Base-by-base conservation (phyloP, 2,329 filamentous ascomycete species). In the Cytospora leucostoma region DNA sequence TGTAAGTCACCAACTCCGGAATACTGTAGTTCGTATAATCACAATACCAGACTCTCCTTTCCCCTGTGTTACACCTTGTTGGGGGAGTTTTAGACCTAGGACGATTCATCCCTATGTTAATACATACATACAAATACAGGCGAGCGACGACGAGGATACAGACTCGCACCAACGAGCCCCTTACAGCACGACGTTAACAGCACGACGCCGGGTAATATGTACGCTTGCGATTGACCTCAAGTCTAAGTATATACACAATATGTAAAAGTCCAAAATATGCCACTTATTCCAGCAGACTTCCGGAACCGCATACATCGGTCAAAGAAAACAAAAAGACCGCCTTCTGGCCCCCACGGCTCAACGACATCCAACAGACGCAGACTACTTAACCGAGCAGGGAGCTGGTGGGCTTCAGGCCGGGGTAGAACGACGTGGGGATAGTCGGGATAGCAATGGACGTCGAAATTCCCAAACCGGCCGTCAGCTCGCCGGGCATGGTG, bases 351-450 rank as follows among this genome's bases (percentile, higher is more conserved):
- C 27, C 27, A 27, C 27, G 27, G 27, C 27, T 27, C 27, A 27
- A 27, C 27, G 21, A 4, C 13, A 47, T 10, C 7, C 11, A 10
- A 47, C 10, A 47, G 40, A 19, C 40, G 40, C 15, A 8, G 27
- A 21, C 3, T n/a, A 7, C 10, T 21, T 21, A 47, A 12, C 44
- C 44, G 21, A 47, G 44, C 53, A 66, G 47, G 2, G 58, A 51
- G 12, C 53, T 61, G 55, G 60, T n/a, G 4, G 65, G 65, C 38
- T 49, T 50, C n/a, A 61, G n/a, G 4, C 62, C 65, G 5, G 65
- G 65, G 51, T 37, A 66, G 55, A 65, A 65, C 50, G 49, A 62
- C 17, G 56, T 62, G 4, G 62, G 65, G 35, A 66, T 51, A 1
- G 65, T 37, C 35, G 62, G 62, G 49, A 66, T 64, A 4, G 59